Evolutionary conservation across 768 basidiomycete genomes (phyloP), one percentile per base, ranked within the genome.

Genomic region (Amanita phalloides): DNA sequence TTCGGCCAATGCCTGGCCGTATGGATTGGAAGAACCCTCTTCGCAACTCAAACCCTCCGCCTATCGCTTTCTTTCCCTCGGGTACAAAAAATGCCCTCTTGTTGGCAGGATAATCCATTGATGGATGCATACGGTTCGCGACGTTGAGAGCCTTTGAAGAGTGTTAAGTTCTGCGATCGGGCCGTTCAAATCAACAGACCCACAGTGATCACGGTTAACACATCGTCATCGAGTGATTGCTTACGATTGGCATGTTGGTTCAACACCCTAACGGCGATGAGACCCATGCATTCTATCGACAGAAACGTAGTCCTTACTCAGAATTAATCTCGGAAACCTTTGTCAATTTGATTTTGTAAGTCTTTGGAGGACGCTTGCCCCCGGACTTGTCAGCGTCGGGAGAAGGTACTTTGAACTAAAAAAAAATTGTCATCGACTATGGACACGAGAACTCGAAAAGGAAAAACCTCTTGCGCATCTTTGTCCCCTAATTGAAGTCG

Each of bases 1-100:
- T 75, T 0, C 68, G 68, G 0, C 79, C 79, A 13, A 80, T 71
- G 0, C 75, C 78, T 3, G 87, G 86, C 13, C 88, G 74, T 8
- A 88, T 74, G 0, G 83, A 85, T 61, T 89, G 88, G 65, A 90
- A 89, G 51, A 86, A 86, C 0, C 88, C 88, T 4, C 86, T 73
- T 85, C 86, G 86, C 1, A 88, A 71, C 11, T 79, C 74, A 3
- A 90, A 71, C 0, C 89, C 87, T 0, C 63, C 59, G 0, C 86
- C 83, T 21, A 87, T 71, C 28, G 65, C 59, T 44, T 69, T 74
- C 6, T 66, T 73, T 49, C 79, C 84, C 1, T 65, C 61, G 20
- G 75, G 64, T 0, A 81, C 82, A 63, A 82, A 90, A 66, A 90
- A 89, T 0, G 84, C 86, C 0, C 86, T 75, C 6, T 79, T 75